Evolutionary conservation across 2,329 filamentous ascomycete species (phyloP).

Genomic region (Penicillium fuscoglaucum): DNA sequence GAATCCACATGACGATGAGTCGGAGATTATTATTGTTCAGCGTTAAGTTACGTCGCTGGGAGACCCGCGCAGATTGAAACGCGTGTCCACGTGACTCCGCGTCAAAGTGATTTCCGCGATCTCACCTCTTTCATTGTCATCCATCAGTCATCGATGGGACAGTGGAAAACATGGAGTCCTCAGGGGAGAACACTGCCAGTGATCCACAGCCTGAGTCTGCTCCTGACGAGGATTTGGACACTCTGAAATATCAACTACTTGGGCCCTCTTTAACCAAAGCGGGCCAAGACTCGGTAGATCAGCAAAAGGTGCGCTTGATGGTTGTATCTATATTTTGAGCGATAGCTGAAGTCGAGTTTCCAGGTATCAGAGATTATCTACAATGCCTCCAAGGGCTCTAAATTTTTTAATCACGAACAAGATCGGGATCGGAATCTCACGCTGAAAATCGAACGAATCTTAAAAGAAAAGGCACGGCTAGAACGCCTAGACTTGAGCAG

Average conservation of each 20-base stretch:
- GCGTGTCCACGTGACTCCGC: conserved; percentile 39
- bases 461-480: conserved; percentile 71
- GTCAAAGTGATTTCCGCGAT: conserved; percentile 23
- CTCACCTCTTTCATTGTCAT: not conserved
- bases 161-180: conserved; percentile 24
- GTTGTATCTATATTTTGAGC: not conserved
- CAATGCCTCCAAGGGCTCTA: conserved; percentile 92
- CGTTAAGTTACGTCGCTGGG: not conserved
- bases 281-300: conserved; percentile 90
- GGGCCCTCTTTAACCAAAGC: conserved; percentile 92
- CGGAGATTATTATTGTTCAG: conserved; percentile 17
- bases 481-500: conserved; percentile 72
- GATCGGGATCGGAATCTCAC: conserved; percentile 78
- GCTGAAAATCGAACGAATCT: conserved; percentile 77
- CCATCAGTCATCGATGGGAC: conserved; percentile 12
- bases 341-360: conserved; percentile 8
- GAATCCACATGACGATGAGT: conserved; percentile 60
- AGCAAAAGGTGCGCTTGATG: conserved; percentile 64
- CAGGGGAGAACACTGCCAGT: conserved; percentile 18
- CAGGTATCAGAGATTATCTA: conserved; percentile 95
- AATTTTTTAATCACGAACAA: conserved; percentile 93
- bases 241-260: conserved; percentile 84
- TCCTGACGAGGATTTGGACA: conserved; percentile 50
- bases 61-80: conserved; percentile 26
- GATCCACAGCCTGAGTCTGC: conserved; percentile 2